Evolutionary conservation across 139 green algal species (phyloP).

Genomic region (Chlorella sp.): DNA sequence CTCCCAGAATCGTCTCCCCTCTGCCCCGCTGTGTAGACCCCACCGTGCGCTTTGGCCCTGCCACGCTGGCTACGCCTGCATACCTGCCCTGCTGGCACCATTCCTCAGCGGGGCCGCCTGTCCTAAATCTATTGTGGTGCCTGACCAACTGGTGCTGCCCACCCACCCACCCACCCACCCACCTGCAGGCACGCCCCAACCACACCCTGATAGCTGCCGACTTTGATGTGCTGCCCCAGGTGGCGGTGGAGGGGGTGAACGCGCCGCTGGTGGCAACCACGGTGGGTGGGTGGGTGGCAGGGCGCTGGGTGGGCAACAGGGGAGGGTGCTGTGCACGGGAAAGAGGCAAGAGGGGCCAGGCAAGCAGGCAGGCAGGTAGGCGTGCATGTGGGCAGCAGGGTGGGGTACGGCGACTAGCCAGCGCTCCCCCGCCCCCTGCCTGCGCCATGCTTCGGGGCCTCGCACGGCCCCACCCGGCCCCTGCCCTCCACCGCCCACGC

Average conservation of each 20-base stretch:
- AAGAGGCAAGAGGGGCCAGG: background rate
- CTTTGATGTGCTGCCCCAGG: conserved; percentile 87
- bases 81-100: no score
- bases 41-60: no score
- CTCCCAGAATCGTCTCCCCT: no score
- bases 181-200: conserved; percentile 55
- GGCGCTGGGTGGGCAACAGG: background rate
- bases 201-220: conserved; percentile 84
- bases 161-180: no score
- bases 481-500: no score
- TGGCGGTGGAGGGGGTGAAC: conserved; percentile 68
- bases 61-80: no score
- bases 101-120: no score
- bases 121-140: no score
- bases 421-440: background rate
- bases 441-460: background rate
- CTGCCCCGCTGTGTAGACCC: no score
- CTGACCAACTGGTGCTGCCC: no score
- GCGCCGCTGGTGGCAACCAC: conserved; percentile 85
- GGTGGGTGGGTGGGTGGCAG: conserved; percentile 18
- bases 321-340: background rate
- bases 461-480: background rate
- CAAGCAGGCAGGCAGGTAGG: background rate
- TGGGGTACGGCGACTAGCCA: background rate
- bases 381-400: background rate